Base-by-base conservation (phyloP, 257 asterid species). In the Haberlea rhodopensis region DNA sequence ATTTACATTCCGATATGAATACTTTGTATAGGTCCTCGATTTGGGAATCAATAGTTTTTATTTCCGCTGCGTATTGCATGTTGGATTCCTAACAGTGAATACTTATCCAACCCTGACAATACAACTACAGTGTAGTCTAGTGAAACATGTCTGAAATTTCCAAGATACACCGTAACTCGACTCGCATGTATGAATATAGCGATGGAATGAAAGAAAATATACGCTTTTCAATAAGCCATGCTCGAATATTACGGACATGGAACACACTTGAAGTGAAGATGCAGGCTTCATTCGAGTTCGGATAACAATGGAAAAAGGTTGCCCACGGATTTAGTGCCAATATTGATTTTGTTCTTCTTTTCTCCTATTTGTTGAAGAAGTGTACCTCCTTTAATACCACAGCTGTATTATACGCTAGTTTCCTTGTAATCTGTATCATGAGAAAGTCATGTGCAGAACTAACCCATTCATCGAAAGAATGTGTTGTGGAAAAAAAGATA, bases 41-140 rank as follows among this genome's bases (percentile, higher is more conserved):
- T n/a, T n/a, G n/a, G n/a, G n/a, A n/a, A n/a, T n/a, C n/a, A n/a
- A n/a, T n/a, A n/a, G n/a, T n/a, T n/a, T n/a, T n/a, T n/a, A n/a
- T n/a, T n/a, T n/a, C n/a, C n/a, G n/a, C n/a, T n/a, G n/a, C n/a
- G n/a, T n/a, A n/a, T n/a, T n/a, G n/a, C n/a, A n/a, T n/a, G n/a
- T n/a, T n/a, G n/a, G n/a, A n/a, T n/a, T n/a, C n/a, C n/a, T n/a
- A n/a, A n/a, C n/a, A n/a, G 95, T 69, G 76, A 64, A 51, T 81
- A 79, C 76, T 75, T 71, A 49, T 53, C 70, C 15, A 77, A 69
- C 27, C 76, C 67, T 25, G 75, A 76, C 62, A 82, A 82, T 75
- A 18, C 79, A 40, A 82, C 84, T 45, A 11, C 40, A 25, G 51
- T 60, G 9, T 43, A 28, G 46, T 60, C 59, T 66, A 46, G 64